Conservation (phyloP, 495 filamentous ascomycete species). For the Penicillium samsonianum region DNA sequence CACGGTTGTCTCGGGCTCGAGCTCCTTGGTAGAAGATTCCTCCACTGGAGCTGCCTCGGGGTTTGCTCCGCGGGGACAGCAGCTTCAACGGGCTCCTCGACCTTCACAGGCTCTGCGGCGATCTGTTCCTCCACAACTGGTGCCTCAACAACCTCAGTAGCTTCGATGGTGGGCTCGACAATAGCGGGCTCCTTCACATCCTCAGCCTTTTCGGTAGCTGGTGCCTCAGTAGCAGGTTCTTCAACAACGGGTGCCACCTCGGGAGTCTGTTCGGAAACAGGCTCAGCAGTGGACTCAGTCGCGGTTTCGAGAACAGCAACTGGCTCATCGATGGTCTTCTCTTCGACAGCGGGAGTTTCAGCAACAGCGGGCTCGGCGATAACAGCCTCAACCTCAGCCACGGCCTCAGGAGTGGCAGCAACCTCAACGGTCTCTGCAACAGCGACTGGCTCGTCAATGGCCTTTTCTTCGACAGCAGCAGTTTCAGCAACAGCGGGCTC, state of each 20-base stretch:
- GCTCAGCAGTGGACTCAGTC: neutral
- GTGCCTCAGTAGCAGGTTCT: neutral
- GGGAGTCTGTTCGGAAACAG: neutral
- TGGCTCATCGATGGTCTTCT: constrained; percentile 6
- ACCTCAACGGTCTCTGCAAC: constrained; percentile 11
- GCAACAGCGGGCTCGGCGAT: constrained; percentile 10
- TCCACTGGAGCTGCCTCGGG: constrained; percentile 3
- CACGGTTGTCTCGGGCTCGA: constrained; percentile 11
- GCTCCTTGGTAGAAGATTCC: constrained; percentile 8
- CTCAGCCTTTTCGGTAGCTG: neutral
- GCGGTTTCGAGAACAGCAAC: neutral
- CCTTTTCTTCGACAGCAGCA: constrained; percentile 3
- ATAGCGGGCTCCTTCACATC: constrained; percentile 2
- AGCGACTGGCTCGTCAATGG: constrained; percentile 7
- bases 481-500: constrained; percentile 13
- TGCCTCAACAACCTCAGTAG: constrained; percentile 10
- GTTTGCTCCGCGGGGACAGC: constrained; percentile 1
- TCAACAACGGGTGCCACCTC: constrained; percentile 4
- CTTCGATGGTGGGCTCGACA: constrained; percentile 7
- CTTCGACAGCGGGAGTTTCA: neutral
- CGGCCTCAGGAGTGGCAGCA: neutral
- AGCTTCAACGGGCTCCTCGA: constrained; percentile 7
- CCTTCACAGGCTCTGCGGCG: constrained; percentile 6
- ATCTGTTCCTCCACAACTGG: constrained; percentile 6
- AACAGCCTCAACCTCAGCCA: constrained; percentile 2